Evolutionary conservation across 345 rosid genomes (phyloP).

Genomic region (Excoecaria cochinchinensis): DNA sequence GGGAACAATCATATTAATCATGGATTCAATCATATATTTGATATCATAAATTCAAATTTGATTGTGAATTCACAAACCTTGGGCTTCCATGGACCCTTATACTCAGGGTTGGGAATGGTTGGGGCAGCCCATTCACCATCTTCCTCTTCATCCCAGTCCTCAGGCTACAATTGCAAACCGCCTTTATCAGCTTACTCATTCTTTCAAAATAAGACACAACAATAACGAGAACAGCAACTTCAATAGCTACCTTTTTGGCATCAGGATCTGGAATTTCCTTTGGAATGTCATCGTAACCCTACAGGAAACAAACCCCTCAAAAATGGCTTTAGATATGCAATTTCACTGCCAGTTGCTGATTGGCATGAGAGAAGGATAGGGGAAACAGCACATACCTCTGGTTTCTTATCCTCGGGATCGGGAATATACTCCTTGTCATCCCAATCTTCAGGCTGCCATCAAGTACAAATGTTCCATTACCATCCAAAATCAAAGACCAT

Average conservation of each 20-base stretch:
- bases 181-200: constrained; percentile 15
- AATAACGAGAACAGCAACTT: not conserved
- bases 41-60: constrained; percentile 3
- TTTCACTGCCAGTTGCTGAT: not conserved
- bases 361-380: not conserved
- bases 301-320: not conserved
- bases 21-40: not conserved
- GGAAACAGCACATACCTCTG: constrained; percentile 50
- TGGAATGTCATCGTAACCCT: constrained; percentile 96
- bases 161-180: constrained; percentile 54
- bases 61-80: constrained; percentile 54
- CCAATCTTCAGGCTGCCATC: constrained; percentile 94
- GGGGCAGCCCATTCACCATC: constrained; percentile 99
- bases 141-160: constrained; percentile 99
- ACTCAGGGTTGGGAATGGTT: constrained; percentile 94
- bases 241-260: constrained; percentile 66
- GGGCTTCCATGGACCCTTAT: constrained; percentile 90
- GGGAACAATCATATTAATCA: constrained; percentile 1
- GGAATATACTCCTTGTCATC: constrained; percentile 85
- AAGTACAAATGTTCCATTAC: constrained; percentile 3
- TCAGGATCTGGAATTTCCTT: constrained; percentile 86
- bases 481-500: not conserved
- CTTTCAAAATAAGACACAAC: not conserved
- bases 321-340: not conserved
- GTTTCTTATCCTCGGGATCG: constrained; percentile 94